Evolutionary conservation across 2,329 filamentous ascomycete species (phyloP).

Genomic region (Chrysoporthe cubensis): DNA sequence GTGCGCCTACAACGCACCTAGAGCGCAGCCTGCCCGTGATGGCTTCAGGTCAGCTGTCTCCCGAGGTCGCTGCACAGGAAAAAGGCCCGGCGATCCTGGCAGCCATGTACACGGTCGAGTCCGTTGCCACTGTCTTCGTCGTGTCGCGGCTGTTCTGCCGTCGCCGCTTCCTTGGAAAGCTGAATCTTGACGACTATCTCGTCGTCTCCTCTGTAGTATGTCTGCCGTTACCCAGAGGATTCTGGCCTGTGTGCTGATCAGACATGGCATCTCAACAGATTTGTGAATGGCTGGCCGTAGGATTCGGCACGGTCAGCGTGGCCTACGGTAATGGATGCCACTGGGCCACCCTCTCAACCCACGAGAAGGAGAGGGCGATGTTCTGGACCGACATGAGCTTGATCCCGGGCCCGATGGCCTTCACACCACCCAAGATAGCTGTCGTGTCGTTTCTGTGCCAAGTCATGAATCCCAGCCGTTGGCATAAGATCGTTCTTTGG

Average conservation of each 20-base stretch:
- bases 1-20: too few relatives aligned
- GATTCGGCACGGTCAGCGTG: constrained; percentile 30
- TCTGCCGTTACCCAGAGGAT: not conserved
- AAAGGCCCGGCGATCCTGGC: constrained; percentile 42
- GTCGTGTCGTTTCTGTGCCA: constrained; percentile 44
- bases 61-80: constrained; percentile 31
- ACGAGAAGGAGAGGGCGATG: constrained; percentile 38
- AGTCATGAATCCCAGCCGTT: constrained; percentile 42
- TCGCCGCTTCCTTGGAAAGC: constrained; percentile 35
- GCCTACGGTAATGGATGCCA: constrained; percentile 46
- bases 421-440: constrained; percentile 47
- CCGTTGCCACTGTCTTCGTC: constrained; percentile 39
- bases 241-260: too few relatives aligned
- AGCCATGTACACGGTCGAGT: constrained; percentile 38
- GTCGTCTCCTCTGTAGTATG: constrained; percentile 40
- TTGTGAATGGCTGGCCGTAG: too few relatives aligned
- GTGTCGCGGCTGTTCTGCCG: constrained; percentile 41
- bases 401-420: constrained; percentile 43
- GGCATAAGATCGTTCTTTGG: constrained; percentile 44
- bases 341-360: constrained; percentile 36
- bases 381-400: constrained; percentile 44
- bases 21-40: too few relatives aligned
- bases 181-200: constrained; percentile 44
- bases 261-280: too few relatives aligned
- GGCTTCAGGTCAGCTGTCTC: constrained; percentile 14